phyloP scores from a whole-genome alignment of 371 early-diverging fungal genomes.

The Actinomortierella ambigua region DNA sequence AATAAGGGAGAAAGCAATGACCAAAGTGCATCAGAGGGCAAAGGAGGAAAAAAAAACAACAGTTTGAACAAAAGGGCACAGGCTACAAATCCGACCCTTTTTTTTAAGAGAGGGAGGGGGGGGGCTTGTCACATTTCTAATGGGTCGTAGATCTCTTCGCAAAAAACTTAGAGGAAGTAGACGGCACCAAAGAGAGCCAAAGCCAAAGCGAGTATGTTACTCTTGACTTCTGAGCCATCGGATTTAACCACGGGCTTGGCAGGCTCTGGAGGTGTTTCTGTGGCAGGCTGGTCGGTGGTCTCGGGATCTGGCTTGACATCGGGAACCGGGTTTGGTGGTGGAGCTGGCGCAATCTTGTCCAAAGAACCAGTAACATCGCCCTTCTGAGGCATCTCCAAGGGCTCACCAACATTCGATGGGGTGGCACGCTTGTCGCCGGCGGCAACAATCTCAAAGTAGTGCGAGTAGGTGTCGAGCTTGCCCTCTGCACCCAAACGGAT shows the following conservation, averaged over 20 bases:
- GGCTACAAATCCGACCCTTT: no score
- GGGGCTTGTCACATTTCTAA: no score
- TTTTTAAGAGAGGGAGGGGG: no score
- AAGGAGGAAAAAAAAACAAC: no score
- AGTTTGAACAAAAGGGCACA: no score
- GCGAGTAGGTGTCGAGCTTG: conserved; percentile 35
- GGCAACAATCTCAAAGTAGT: conserved; percentile 37
- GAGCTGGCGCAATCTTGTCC: conserved; percentile 19
- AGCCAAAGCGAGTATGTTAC: conserved; percentile 32
- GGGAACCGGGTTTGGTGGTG: conserved; percentile 33
- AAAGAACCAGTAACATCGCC: conserved; percentile 12
- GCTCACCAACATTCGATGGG: conserved; percentile 39
- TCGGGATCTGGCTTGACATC: conserved; percentile 6
- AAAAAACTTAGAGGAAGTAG: conserved; percentile 31
- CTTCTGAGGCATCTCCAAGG: conserved; percentile 27
- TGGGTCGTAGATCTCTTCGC: no score
- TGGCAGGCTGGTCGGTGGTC: background rate
- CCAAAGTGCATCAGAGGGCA: no score
- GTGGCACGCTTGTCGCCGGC: conserved; percentile 27
- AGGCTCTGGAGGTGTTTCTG: conserved; percentile 11
- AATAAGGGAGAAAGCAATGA: no score
- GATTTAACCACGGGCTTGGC: background rate
- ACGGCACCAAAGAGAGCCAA: conserved; percentile 45
- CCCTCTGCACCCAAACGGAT: conserved; percentile 26
- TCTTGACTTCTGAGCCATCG: background rate